phyloP scores from a whole-genome alignment of 345 rosid genomes.

The Gossypium thurberi region DNA sequence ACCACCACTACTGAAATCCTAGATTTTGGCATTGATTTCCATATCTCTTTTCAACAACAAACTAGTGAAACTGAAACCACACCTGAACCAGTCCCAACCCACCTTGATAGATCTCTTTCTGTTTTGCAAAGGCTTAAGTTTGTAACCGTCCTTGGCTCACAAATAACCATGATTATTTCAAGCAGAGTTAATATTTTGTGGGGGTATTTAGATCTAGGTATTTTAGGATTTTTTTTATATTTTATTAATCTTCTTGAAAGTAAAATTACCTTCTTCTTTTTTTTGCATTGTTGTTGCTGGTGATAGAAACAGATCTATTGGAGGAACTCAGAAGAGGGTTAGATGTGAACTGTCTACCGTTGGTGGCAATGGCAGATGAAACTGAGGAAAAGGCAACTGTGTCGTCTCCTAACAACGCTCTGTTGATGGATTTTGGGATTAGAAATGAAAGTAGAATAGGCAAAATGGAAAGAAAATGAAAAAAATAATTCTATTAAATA shows the following conservation, averaged over 20 bases:
- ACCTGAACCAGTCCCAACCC: slow-evolving; percentile 22
- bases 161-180: slow-evolving; percentile 33
- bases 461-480: slow-evolving; percentile 7
- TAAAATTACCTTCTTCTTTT: background rate
- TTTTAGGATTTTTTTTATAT: background rate
- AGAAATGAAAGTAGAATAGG: slow-evolving; percentile 32
- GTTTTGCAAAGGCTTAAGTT: slow-evolving; percentile 57
- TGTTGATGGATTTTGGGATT: slow-evolving; percentile 72
- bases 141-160: slow-evolving; percentile 39
- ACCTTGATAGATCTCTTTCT: slow-evolving; percentile 54
- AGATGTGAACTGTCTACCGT: slow-evolving; percentile 45
- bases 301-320: slow-evolving; percentile 29
- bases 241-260: background rate
- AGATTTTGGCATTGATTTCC: slow-evolving; percentile 24
- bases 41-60: slow-evolving; percentile 23
- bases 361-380: slow-evolving; percentile 17
- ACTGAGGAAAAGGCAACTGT: slow-evolving; percentile 45
- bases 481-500: too few relatives aligned
- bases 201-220: background rate
- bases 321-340: slow-evolving; percentile 30
- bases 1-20: slow-evolving; percentile 9
- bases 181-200: background rate
- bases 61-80: background rate
- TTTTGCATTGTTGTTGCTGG: slow-evolving; percentile 15
- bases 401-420: slow-evolving; percentile 72